Conservation (phyloP, 2,329 filamentous ascomycete genomes). For the Microsporum canis region DNA sequence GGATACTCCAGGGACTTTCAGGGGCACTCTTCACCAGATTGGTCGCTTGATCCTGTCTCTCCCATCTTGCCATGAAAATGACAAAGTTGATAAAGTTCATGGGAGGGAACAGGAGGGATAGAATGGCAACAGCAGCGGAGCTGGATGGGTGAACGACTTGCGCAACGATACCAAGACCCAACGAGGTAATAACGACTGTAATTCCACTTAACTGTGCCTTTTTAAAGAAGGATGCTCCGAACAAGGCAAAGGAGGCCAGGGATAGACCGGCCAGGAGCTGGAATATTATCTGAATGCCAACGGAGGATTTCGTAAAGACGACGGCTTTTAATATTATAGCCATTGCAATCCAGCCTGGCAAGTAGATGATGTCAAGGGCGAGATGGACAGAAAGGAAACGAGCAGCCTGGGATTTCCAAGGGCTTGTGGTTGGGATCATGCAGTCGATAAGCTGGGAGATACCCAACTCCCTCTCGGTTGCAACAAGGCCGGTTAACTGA, state of each 20-base stretch:
- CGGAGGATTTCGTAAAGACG: constrained; percentile 54
- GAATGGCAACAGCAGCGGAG: constrained; percentile 53
- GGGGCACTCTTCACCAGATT: constrained; percentile 55
- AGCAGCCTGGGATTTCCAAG: constrained; percentile 67
- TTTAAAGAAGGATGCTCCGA: constrained; percentile 73
- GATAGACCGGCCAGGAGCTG: constrained; percentile 67
- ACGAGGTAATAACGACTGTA: constrained; percentile 57
- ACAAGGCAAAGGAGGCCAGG: constrained; percentile 66
- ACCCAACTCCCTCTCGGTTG: constrained; percentile 71
- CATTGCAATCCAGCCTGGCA: constrained; percentile 72
- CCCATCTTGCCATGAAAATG: constrained; percentile 64
- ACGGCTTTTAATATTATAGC: constrained; percentile 47
- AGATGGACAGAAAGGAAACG: constrained; percentile 70
- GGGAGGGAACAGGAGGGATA: constrained; percentile 70
- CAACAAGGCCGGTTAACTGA: constrained; percentile 75
- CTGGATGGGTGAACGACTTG: constrained; percentile 52
- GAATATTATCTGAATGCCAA: constrained; percentile 58
- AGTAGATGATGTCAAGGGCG: constrained; percentile 67
- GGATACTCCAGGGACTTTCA: constrained; percentile 53
- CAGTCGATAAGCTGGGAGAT: constrained; percentile 83
- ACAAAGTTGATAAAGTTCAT: constrained; percentile 81
- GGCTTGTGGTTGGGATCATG: constrained; percentile 68
- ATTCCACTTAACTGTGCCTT: constrained; percentile 83
- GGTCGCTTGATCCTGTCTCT: constrained; percentile 49
- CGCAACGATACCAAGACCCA: constrained; percentile 69